Base-by-base conservation (phyloP, 169 alveolate species). In the Cryptosporidium sp. region DNA sequence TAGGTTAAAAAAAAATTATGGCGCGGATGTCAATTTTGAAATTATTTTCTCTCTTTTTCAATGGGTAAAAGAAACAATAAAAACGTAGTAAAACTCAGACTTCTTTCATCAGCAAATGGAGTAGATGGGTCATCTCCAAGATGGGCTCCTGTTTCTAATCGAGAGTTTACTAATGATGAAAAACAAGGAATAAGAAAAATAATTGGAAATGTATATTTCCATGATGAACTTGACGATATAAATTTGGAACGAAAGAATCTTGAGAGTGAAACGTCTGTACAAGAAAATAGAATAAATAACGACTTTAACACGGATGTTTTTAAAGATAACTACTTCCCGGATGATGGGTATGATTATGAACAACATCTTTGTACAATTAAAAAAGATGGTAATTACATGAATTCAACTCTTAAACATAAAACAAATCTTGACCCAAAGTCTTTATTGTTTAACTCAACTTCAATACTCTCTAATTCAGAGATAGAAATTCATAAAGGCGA, bases 291-390 rank as follows among this genome's bases (percentile, higher is more conserved):
- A 65, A 10, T 12, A 60, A 31, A 60, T 6, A 37, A 37, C 3
- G 44, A 14, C 33, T 18, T 16, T 0, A 31, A 37, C 31, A n/a
- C 26, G 3, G 42, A 65, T 26, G n/a, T 65, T 35, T 65, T 37
- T 29, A 65, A 65, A 33, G 72, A 65, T 65, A 33, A 37, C 51
- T 80, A 80, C 18, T 80, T 80, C 39, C 89, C 89, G 16, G 89
- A 80, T 35, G 89, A 80, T 80, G 89, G 89, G 4, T 80, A 80
- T 18, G 75, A 80, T 80, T 80, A 80, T 44, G 89, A 80, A 62
- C 61, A 80, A 37, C 89, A 80, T 51, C 45, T 80, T 26, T 44
- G 68, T 29, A 42, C 31, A 44, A 80, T 80, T 61, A 65, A 65
- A 10, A 37, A 67, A 42, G 23, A 39, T 52, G 26, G 31, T 44